phyloP scores from a whole-genome alignment of 768 basidiomycete genomes.

The Trametes cubensis region DNA sequence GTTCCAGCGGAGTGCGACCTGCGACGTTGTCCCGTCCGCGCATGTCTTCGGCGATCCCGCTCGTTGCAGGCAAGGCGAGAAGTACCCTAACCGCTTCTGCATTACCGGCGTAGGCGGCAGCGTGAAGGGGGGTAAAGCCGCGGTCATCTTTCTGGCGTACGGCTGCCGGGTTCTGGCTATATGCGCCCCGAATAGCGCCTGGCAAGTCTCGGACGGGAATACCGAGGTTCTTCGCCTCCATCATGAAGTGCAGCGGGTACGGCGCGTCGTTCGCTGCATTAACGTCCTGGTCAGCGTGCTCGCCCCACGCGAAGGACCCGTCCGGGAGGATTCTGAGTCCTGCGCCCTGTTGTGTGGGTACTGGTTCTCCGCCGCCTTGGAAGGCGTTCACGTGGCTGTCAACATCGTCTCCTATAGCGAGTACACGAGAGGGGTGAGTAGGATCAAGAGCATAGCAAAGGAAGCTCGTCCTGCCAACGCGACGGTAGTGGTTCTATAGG shows the following conservation, averaged over 20 bases:
- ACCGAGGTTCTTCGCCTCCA: background rate
- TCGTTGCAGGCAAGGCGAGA: slow-evolving; percentile 8
- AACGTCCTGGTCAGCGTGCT: background rate
- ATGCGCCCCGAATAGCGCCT: slow-evolving; percentile 9
- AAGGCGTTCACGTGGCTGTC: background rate
- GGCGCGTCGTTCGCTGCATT: background rate
- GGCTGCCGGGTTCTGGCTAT: background rate
- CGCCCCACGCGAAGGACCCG: background rate
- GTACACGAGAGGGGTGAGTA: slow-evolving; percentile 21
- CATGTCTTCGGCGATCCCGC: slow-evolving; percentile 2
- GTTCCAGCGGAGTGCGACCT: slow-evolving; percentile 18
- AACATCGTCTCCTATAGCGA: slow-evolving; percentile 19
- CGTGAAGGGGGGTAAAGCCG: slow-evolving; percentile 22
- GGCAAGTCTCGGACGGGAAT: background rate
- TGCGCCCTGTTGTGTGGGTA: background rate
- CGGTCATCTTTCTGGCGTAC: slow-evolving; percentile 14
- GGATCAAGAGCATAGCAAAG: slow-evolving; percentile 19
- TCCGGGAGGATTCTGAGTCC: background rate
- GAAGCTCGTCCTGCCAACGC: slow-evolving; percentile 26
- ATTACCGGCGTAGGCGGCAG: slow-evolving; percentile 16
- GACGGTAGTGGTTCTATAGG: slow-evolving; percentile 25
- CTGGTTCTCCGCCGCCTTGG: background rate
- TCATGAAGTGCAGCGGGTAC: slow-evolving; percentile 20
- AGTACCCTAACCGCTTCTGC: slow-evolving; percentile 5
- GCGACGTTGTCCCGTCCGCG: slow-evolving; percentile 9